These are phyloP conservation scores for Pichia sporocuriosa DNA, from an alignment of 805 yeast genomes.

Conservation along the genomic window DNA sequence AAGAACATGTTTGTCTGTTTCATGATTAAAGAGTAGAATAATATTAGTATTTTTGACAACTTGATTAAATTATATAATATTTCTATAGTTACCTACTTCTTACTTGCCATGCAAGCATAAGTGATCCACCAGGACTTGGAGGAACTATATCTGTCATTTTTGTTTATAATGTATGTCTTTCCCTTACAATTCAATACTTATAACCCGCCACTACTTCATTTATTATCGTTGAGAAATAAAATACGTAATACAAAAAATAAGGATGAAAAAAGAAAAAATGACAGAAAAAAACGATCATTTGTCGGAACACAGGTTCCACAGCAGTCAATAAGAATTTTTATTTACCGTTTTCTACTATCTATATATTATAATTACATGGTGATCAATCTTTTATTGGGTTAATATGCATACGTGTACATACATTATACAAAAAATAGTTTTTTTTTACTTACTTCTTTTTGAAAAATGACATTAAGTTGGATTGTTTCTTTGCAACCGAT, in stretches of 20 bases:
- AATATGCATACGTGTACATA: no score
- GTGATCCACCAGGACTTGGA: conserved; percentile 43
- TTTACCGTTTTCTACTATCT: no score
- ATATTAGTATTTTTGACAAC: conserved; percentile 4
- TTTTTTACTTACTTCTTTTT: conserved; percentile 24
- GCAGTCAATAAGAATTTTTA: no score
- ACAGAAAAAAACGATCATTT: not conserved
- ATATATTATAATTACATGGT: no score
- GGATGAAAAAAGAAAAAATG: not conserved
- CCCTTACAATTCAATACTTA: no score
- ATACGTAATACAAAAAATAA: no score
- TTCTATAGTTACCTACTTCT: conserved; percentile 35
- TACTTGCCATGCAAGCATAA: conserved; percentile 71
- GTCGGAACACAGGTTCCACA: no score
- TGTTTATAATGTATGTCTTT: no score
- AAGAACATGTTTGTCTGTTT: conserved; percentile 47
- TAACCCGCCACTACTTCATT: no score
- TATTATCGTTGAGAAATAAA: no score
- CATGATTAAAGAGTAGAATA: not conserved
- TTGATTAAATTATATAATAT: not conserved
- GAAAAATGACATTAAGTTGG: conserved; percentile 28
- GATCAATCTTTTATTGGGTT: no score
- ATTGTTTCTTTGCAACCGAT: conserved; percentile 15
- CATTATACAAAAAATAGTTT: no score
- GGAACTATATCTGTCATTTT: conserved; percentile 2